Percentiles rank a stretch among this genome's conserved stretches.
Conservation (phyloP, 2,329 filamentous ascomycete genomes). For the Aureobasidium sp. region DNA sequence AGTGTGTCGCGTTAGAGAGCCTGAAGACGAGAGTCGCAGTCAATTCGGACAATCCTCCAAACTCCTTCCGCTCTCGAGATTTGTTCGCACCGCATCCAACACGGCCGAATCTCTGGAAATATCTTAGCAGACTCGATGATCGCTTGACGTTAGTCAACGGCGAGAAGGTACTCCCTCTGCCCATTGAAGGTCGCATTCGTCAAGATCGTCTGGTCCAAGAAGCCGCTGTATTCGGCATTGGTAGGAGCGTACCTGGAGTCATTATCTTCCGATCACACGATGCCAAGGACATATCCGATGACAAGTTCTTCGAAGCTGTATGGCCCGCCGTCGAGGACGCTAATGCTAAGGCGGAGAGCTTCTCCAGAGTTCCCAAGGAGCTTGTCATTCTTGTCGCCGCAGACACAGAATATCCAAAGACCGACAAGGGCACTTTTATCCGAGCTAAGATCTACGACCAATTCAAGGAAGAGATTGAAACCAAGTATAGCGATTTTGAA, state of each 20-base stretch:
- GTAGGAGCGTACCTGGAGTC: slow-evolving; percentile 43
- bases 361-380: slow-evolving; percentile 44
- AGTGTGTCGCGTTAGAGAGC: slow-evolving; percentile 31
- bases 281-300: slow-evolving; percentile 32
- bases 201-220: slow-evolving; percentile 46
- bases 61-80: slow-evolving; percentile 43
- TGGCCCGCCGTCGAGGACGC: slow-evolving; percentile 43
- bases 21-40: slow-evolving; percentile 28
- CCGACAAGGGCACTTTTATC: slow-evolving; percentile 51
- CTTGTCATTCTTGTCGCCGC: slow-evolving; percentile 42
- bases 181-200: slow-evolving; percentile 46
- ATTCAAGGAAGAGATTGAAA: slow-evolving; percentile 41
- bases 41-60: slow-evolving; percentile 35
- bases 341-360: slow-evolving; percentile 43
- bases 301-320: slow-evolving; percentile 40
- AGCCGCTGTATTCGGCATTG: slow-evolving; percentile 49
- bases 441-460: slow-evolving; percentile 42
- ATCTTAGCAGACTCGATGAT: slow-evolving; percentile 38
- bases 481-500: slow-evolving; percentile 30
- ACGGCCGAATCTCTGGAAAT: slow-evolving; percentile 38
- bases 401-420: slow-evolving; percentile 39
- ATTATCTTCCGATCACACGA: slow-evolving; percentile 43
- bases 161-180: slow-evolving; percentile 41
- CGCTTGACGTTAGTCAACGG: slow-evolving; percentile 40
- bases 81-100: slow-evolving; percentile 38